Evolutionary conservation across 345 rosid species (phyloP).

Genomic region (Dipteronia dyeriana): DNA sequence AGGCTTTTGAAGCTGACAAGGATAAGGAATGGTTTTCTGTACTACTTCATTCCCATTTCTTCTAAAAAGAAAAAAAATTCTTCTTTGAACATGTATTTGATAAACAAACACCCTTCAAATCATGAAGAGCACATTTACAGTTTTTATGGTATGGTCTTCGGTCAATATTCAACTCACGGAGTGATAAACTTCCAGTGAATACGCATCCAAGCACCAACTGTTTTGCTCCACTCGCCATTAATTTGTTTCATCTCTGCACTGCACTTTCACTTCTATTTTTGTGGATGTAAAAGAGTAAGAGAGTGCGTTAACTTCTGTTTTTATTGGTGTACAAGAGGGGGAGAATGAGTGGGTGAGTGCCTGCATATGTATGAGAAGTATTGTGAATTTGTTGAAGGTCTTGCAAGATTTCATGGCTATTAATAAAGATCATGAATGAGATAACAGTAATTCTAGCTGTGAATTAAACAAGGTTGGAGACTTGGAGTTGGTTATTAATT

Average conservation of each 20-base stretch:
- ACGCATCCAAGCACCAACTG: slow-evolving; percentile 18
- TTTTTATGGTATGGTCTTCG: slow-evolving; percentile 48
- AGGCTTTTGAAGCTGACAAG: slow-evolving; percentile 8
- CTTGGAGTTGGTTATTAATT: no score
- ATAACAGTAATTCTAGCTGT: no score
- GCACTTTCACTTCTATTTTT: not conserved
- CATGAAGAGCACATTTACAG: slow-evolving; percentile 45
- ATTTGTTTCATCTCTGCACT: no score
- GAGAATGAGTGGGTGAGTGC: not conserved
- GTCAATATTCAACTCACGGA: slow-evolving; percentile 16
- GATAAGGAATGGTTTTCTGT: slow-evolving; percentile 20
- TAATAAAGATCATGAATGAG: slow-evolving; percentile 1
- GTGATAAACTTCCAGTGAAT: slow-evolving; percentile 23
- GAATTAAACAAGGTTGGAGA: not conserved
- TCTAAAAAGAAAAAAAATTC: slow-evolving; percentile 20
- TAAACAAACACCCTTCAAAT: slow-evolving; percentile 19
- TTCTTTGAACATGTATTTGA: slow-evolving; percentile 12
- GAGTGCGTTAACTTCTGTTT: no score
- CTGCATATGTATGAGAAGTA: not conserved
- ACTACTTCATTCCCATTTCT: not conserved
- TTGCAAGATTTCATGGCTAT: not conserved
- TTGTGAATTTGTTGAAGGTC: not conserved
- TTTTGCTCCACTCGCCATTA: slow-evolving; percentile 19
- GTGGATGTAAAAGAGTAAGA: no score
- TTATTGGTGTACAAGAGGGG: no score